Evolutionary conservation across 495 filamentous ascomycete species (phyloP), one percentile per base, ranked within the genome.

Genomic region (Hypoxylon fuscum): DNA sequence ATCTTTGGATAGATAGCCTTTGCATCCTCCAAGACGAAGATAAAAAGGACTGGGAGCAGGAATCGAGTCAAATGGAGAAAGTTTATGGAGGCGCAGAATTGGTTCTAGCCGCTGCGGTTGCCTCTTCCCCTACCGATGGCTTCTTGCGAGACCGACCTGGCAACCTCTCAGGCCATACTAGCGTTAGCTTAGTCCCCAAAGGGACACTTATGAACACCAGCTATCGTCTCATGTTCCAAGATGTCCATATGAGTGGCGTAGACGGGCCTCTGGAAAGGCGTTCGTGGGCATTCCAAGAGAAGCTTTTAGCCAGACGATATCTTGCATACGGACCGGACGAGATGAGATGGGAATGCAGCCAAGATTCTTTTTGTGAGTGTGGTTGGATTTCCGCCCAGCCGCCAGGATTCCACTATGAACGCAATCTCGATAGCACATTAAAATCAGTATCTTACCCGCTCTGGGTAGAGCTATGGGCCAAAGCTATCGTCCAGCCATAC

Each of bases 1-100:
- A 72, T 45, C 47, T 79, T 14, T 79, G 76, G 75, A 74, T 76
- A 31, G 75, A 74, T 41, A 55, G 59, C 3, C 52, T 77, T 1
- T 77, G 74, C 64, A 74, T 68, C 18, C 43, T 68, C 29, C 66
- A 68, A 40, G 31, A 34, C 4, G 9, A 65, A 25, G 50, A 64
- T 32, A 10, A 5, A 9, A n/a, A 4, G 2, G 66, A 65, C 18
- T 1, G 59, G 47, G 27, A 11, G 9, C 17, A 35, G n/a, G 61
- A 69, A 46, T 34, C 63, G 6, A 25, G 9, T 0, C 40, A 53
- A n/a, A 69, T 65, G 61, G 51, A 43, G 23, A 32, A 61, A 21
- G 55, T 69, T 14, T 69, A 69, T 42, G 59, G 66, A n/a, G 31
- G 48, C 31, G 66, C 66, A 56, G 46, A 35, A 10, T 50, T 8